These are phyloP conservation scores for Limonium bicolor DNA, from an alignment of 148 eudicot genomes.

Conservation along the genomic window DNA sequence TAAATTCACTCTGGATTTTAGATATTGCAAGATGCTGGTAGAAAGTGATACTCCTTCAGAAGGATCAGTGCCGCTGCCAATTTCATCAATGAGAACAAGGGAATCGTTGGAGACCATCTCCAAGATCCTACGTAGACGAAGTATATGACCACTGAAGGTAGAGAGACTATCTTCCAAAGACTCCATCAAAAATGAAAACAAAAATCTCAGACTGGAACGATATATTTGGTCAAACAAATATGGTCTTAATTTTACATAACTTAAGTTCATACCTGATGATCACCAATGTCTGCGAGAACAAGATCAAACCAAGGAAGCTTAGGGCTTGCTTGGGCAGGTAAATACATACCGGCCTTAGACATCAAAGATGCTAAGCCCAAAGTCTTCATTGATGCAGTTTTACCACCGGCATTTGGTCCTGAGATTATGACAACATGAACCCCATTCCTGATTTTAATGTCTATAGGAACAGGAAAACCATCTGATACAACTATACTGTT, in stretches of 20 bases:
- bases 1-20: constrained; percentile 57
- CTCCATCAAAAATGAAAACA: constrained; percentile 27
- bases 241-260: neutral
- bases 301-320: constrained; percentile 93
- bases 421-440: constrained; percentile 77
- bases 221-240: constrained; percentile 4
- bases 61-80: constrained; percentile 96
- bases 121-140: constrained; percentile 58
- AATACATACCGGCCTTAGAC: constrained; percentile 90
- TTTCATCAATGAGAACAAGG: constrained; percentile 85
- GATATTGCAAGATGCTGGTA: constrained; percentile 77
- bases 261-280: constrained; percentile 56
- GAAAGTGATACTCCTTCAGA: constrained; percentile 94
- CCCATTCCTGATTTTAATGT: constrained; percentile 44
- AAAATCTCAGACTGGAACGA: constrained; percentile 10
- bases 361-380: constrained; percentile 69
- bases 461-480: constrained; percentile 64
- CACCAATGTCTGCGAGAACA: constrained; percentile 90
- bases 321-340: constrained; percentile 58
- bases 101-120: constrained; percentile 62
- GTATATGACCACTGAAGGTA: constrained; percentile 89
- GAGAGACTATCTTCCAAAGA: constrained; percentile 91
- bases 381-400: constrained; percentile 98
- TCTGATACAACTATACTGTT: constrained; percentile 10
- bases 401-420: constrained; percentile 97